Percentiles rank a stretch among this genome's conserved stretches.
These are phyloP conservation scores for Plasmodium falciparum DNA, from an alignment of 169 alveolate genomes.

Conservation along the genomic window DNA sequence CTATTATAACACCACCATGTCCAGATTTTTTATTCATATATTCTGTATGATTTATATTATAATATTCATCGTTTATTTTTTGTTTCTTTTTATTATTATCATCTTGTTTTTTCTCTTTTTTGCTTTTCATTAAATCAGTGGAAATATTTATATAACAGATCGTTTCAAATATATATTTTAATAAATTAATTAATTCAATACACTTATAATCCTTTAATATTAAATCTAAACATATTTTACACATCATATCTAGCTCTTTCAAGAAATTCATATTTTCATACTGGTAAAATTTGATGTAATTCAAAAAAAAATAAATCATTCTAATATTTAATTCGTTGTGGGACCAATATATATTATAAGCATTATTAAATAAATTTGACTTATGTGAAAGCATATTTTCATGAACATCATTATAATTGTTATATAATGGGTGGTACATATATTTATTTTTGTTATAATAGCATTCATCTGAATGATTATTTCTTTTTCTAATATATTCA, in stretches of 20 bases:
- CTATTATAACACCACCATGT: neutral
- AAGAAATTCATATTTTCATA: slow-evolving; percentile 14
- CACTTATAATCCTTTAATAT: slow-evolving; percentile 59
- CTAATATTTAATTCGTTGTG: slow-evolving; percentile 47
- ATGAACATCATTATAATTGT: slow-evolving; percentile 10
- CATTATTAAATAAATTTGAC: slow-evolving; percentile 27
- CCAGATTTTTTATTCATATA: neutral
- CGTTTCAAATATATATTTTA: slow-evolving; percentile 44
- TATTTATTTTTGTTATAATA: too few relatives aligned
- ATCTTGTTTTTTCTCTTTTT: neutral
- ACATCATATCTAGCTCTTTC: slow-evolving; percentile 35
- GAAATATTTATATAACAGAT: slow-evolving; percentile 29
- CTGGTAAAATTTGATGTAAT: slow-evolving; percentile 27
- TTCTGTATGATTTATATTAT: too few relatives aligned
- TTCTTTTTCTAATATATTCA: too few relatives aligned
- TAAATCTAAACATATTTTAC: slow-evolving; percentile 49
- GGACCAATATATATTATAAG: slow-evolving; percentile 47
- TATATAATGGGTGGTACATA: too few relatives aligned
- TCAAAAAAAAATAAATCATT: slow-evolving; percentile 33
- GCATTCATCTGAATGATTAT: too few relatives aligned
- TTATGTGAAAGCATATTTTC: slow-evolving; percentile 45
- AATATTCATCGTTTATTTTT: neutral
- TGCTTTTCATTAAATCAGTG: slow-evolving; percentile 2
- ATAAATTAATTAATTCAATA: slow-evolving; percentile 21
- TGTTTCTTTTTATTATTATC: neutral